These are phyloP conservation scores for Candida glaebosa DNA, from an alignment of 805 yeast species.

Conservation along the genomic window DNA sequence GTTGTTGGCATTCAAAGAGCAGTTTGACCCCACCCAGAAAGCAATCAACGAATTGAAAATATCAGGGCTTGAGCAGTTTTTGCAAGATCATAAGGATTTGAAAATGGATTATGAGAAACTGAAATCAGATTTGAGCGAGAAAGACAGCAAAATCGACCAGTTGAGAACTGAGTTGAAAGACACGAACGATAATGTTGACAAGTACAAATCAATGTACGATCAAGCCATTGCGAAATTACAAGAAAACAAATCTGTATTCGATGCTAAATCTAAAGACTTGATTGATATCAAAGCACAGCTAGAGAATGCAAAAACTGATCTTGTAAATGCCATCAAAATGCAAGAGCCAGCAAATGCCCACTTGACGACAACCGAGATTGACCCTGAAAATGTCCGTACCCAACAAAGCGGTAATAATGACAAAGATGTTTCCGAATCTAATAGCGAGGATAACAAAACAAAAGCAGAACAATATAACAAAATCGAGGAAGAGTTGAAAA, in stretches of 20 bases:
- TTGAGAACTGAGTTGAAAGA: neutral
- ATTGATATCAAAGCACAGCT: neutral
- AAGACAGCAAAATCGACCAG: too few relatives aligned
- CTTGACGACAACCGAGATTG: too few relatives aligned
- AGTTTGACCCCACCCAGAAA: neutral
- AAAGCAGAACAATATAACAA: neutral
- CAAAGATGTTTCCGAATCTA: neutral
- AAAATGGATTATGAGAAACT: too few relatives aligned
- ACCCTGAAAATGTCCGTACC: too few relatives aligned
- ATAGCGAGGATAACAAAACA: neutral
- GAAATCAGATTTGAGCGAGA: too few relatives aligned
- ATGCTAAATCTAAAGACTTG: neutral
- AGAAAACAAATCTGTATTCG: neutral
- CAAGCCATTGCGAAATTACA: neutral
- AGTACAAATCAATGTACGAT: neutral
- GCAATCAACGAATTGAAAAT: conserved; percentile 4
- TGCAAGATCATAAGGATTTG: too few relatives aligned
- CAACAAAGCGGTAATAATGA: too few relatives aligned
- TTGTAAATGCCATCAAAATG: too few relatives aligned
- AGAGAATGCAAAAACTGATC: too few relatives aligned
- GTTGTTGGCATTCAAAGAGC: neutral
- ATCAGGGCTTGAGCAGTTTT: neutral
- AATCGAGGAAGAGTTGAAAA: neutral
- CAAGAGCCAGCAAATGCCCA: too few relatives aligned
- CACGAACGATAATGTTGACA: neutral